Evolutionary conservation across 116 monocot genomes (phyloP).

Genomic region (Posidonia oceanica): DNA sequence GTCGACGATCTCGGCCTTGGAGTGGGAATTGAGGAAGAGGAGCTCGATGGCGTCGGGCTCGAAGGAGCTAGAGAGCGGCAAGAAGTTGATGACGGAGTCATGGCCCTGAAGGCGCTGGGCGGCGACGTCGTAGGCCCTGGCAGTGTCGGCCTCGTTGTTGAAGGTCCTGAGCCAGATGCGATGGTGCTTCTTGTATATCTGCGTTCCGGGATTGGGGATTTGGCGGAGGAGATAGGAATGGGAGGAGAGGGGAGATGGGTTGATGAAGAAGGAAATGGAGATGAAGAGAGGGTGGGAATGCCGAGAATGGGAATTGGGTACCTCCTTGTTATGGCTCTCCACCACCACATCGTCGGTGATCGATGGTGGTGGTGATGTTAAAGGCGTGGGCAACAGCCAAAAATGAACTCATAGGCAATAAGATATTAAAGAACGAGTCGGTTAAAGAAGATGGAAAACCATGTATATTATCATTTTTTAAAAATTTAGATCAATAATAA

Average conservation of each 20-base stretch:
- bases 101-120: slow-evolving; percentile 60
- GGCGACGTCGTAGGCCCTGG: slow-evolving; percentile 54
- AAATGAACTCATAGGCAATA: neutral
- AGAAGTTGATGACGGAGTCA: slow-evolving; percentile 52
- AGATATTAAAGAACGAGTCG: too few species aligned
- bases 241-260: too few species aligned
- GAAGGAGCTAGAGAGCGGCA: neutral
- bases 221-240: neutral
- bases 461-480: too few species aligned
- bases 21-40: slow-evolving; percentile 5
- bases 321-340: neutral
- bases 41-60: slow-evolving; percentile 2
- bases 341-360: neutral
- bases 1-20: slow-evolving; percentile 24
- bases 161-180: slow-evolving; percentile 85
- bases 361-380: too few species aligned
- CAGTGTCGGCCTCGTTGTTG: slow-evolving; percentile 43
- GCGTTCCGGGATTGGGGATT: slow-evolving; percentile 24
- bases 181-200: slow-evolving; percentile 77
- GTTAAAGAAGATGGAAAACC: too few species aligned
- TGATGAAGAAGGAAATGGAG: neutral
- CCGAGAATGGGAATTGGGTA: neutral
- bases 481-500: too few species aligned
- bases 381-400: neutral
- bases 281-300: neutral